Evolutionary conservation across 768 basidiomycete species (phyloP).

Genomic region (Trametes cubensis): DNA sequence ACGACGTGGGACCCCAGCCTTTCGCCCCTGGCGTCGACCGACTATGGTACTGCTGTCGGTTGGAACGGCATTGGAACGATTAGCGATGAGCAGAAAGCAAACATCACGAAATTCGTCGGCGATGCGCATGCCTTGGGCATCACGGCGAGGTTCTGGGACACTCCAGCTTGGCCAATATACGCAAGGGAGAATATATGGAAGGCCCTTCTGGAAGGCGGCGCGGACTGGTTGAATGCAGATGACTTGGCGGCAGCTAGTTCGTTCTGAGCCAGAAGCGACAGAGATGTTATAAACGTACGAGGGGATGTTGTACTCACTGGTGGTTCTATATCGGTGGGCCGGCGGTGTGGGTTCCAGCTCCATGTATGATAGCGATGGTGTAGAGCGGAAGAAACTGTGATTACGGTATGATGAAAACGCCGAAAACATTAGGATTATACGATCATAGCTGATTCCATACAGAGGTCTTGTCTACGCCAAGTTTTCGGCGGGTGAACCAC

Average conservation of each 20-base stretch:
- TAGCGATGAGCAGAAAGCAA: constrained; percentile 41
- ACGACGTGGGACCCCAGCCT: constrained; percentile 45
- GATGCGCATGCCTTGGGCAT: constrained; percentile 49
- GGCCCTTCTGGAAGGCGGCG: constrained; percentile 45
- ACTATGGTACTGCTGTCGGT: constrained; percentile 47
- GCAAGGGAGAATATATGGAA: constrained; percentile 50
- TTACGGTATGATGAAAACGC: no score
- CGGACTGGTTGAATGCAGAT: constrained; percentile 57
- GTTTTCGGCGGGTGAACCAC: constrained; percentile 34
- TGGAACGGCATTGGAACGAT: constrained; percentile 52
- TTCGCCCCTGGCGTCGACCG: constrained; percentile 54
- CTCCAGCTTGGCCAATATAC: constrained; percentile 50
- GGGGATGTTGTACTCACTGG: no score
- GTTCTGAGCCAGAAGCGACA: constrained; percentile 4
- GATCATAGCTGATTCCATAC: constrained; percentile 31
- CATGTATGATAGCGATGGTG: no score
- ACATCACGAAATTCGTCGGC: constrained; percentile 43
- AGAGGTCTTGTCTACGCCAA: constrained; percentile 34
- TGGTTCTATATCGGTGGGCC: no score
- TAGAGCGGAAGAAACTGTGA: no score
- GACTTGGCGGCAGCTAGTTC: constrained; percentile 34
- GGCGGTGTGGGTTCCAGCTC: no score
- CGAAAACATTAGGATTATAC: constrained; percentile 20
- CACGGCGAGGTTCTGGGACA: constrained; percentile 55
- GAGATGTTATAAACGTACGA: not conserved